phyloP scores from a whole-genome alignment of 176 grass and related monocot genomes.

The Paspalum vaginatum region DNA sequence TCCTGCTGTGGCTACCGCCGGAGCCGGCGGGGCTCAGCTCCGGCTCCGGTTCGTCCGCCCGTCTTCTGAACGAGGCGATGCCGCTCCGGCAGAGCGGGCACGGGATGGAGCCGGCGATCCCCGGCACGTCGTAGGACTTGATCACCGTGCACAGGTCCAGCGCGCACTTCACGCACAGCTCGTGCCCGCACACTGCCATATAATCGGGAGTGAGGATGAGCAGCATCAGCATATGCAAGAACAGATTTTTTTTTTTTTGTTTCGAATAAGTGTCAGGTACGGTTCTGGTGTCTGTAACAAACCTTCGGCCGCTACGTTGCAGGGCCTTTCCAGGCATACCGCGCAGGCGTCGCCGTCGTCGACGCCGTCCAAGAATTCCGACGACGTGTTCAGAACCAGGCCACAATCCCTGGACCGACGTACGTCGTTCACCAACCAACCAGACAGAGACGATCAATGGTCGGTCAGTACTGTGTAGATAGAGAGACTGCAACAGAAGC shows the following conservation, averaged over 20 bases:
- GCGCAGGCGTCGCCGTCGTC: constrained; percentile 61
- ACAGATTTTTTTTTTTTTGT: not conserved
- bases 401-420: constrained; percentile 47
- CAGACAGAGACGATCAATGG: not conserved
- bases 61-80: constrained; percentile 67
- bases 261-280: not conserved
- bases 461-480: too few species aligned
- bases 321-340: constrained; percentile 77
- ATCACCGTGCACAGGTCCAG: constrained; percentile 80
- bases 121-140: constrained; percentile 53
- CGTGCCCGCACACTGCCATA: constrained; percentile 74
- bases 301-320: constrained; percentile 83
- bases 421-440: not conserved
- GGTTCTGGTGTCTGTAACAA: not conserved
- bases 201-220: not conserved
- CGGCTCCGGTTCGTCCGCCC: constrained; percentile 5
- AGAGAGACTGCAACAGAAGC: not conserved
- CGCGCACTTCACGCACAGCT: constrained; percentile 82
- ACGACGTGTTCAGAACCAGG: constrained; percentile 40
- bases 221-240: not conserved
- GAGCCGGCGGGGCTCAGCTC: constrained; percentile 19
- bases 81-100: constrained; percentile 88
- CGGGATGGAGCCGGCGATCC: constrained; percentile 66
- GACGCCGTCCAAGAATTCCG: constrained; percentile 22
- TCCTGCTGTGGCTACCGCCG: constrained; percentile 20